phyloP scores from a whole-genome alignment of 2,329 filamentous ascomycete species.

The Helotiales sp. region DNA sequence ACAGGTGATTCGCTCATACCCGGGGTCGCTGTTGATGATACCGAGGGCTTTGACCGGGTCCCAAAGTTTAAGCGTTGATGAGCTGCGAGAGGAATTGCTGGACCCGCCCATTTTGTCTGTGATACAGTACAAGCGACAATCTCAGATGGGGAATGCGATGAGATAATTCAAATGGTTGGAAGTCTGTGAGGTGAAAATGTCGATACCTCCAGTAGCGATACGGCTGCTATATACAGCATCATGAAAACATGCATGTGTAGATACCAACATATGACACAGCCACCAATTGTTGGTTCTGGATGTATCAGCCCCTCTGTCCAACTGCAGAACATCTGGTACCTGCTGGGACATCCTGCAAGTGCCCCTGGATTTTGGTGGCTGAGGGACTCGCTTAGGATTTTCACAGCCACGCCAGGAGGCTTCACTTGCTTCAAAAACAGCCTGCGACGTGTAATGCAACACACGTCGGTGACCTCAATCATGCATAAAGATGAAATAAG shows the following conservation, averaged over 20 bases:
- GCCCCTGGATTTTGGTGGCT: constrained; percentile 11
- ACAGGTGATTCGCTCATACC: constrained; percentile 23
- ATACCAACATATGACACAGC: not conserved
- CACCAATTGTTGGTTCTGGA: not conserved
- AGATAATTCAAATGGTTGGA: constrained; percentile 1
- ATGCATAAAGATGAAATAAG: not conserved
- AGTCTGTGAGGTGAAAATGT: too few relatives aligned
- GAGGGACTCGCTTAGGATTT: not conserved
- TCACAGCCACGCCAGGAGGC: constrained; percentile 15
- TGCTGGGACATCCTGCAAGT: too few relatives aligned
- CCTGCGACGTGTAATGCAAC: constrained; percentile 7
- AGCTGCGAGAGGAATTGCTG: constrained; percentile 2
- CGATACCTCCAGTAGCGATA: too few relatives aligned
- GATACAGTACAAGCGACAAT: too few relatives aligned
- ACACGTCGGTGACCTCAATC: not conserved
- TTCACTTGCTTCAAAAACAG: not conserved
- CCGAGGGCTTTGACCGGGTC: constrained; percentile 25
- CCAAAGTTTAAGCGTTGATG: constrained; percentile 28
- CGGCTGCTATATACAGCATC: not conserved
- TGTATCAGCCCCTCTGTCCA: not conserved
- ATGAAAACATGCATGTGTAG: not conserved
- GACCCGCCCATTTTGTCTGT: constrained; percentile 9
- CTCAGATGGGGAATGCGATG: not conserved
- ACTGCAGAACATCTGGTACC: not conserved
- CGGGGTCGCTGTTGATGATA: constrained; percentile 28